Evolutionary conservation across 192 early-diverging fungal genomes (phyloP).

Genomic region (Linnemannia exigua): DNA sequence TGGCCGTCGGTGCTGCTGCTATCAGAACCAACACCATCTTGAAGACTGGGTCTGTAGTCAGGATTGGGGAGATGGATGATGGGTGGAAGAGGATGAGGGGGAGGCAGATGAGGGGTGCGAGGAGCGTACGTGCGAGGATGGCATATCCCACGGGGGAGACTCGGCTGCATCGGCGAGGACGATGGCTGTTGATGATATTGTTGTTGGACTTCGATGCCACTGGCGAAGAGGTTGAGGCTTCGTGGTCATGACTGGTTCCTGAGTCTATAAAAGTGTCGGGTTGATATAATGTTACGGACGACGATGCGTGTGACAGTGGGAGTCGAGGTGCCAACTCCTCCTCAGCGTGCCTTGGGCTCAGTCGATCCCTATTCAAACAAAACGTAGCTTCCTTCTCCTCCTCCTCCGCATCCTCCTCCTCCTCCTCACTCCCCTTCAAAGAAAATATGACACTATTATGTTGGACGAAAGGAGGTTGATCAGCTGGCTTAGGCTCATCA

Average conservation of each 20-base stretch:
- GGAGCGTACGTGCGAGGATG: constrained; percentile 50
- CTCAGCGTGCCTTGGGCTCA: background rate
- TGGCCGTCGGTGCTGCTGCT: constrained; percentile 74
- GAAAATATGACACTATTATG: background rate
- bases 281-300: constrained; percentile 3
- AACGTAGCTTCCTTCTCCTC: constrained; percentile 8
- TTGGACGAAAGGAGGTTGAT: too few species aligned
- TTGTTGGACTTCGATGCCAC: background rate
- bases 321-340: background rate
- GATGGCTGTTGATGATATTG: background rate
- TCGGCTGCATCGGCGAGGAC: constrained; percentile 18
- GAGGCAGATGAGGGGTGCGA: constrained; percentile 58
- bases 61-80: constrained; percentile 40
- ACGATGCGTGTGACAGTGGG: background rate
- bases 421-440: background rate
- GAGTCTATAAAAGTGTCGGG: background rate
- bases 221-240: background rate
- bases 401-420: background rate
- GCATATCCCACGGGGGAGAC: constrained; percentile 30
- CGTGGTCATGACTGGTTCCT: background rate
- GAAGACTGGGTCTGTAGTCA: constrained; percentile 74
- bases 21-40: constrained; percentile 71
- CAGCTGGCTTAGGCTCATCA: background rate
- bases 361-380: background rate
- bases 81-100: constrained; percentile 49